Evolutionary conservation across 2,329 filamentous ascomycete species (phyloP), one percentile per base, ranked within the genome.

Genomic region (Tolypocladium nubicola): DNA sequence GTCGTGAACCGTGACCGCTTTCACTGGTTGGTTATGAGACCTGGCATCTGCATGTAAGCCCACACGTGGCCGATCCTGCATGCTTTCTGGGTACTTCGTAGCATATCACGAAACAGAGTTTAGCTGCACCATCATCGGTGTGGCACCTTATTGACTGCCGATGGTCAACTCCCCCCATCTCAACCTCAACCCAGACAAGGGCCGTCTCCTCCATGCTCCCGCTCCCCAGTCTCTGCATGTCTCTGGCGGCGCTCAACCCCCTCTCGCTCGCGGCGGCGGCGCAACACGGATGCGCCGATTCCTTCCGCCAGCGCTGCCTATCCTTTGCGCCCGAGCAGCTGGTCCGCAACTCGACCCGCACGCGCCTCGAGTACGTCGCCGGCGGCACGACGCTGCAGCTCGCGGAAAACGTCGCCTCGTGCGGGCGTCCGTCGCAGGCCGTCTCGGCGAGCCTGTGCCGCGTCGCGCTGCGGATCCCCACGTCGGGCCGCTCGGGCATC

Each of bases 381-480:
- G 47, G n/a, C 16, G 57, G 57, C n/a, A 53, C 58, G 9, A 56
- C 23, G 11, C 54, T 59, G 11, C 30, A 38, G 19, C 39, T 75
- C 19, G 64, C 73, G 1, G 70, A 72, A 21, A 69, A 71, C 59
- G 68, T 75, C 54, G 62, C 66, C 16, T 70, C 73, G 43, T 80
- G 78, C 56, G 33, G 9, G 11, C 56, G 53, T 35, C 55, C 62
- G 19, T 59, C 57, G 10, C 63, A 67, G 49, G 50, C 58, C 4
- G 62, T 68, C 2, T 30, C 57, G 4, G 60, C 58, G 4, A 60
- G 65, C 49, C 30, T 67, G 13, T 65, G 63, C 33, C 59, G 63
- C 14, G 50, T 65, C 4, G 57, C 53, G n/a, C 40, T 63, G n/a
- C 21, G 47, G 41, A 55, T 56, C 3, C 49, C 39, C 3, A 68